phyloP scores from a whole-genome alignment of 1,284 basidiomycete genomes.

The Hemileia vastatrix region DNA sequence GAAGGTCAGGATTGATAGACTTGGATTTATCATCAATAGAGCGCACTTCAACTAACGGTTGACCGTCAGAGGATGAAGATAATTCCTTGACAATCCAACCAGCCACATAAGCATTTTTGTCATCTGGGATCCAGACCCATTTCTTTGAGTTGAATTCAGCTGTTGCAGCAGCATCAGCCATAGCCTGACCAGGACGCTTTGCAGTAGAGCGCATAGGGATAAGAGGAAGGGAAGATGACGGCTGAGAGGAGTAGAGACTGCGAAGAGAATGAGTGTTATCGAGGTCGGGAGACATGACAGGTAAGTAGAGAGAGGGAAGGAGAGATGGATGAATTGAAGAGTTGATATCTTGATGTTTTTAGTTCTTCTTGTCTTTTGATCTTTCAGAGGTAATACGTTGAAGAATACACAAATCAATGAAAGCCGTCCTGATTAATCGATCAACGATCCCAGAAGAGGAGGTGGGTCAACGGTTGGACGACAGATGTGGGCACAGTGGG shows the following conservation, averaged over 20 bases:
- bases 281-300: slow-evolving; percentile 7
- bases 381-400: too few relatives aligned
- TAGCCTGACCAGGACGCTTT: slow-evolving; percentile 27
- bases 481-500: too few relatives aligned
- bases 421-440: too few relatives aligned
- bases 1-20: slow-evolving; percentile 16
- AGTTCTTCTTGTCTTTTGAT: too few relatives aligned
- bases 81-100: slow-evolving; percentile 74
- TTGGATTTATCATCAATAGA: slow-evolving; percentile 20
- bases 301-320: too few relatives aligned
- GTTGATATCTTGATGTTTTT: too few relatives aligned
- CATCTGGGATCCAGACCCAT: slow-evolving; percentile 91
- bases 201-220: slow-evolving; percentile 19
- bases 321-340: too few relatives aligned
- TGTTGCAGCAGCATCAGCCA: slow-evolving; percentile 61
- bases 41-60: slow-evolving; percentile 60
- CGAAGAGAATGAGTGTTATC: slow-evolving; percentile 15
- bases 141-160: slow-evolving; percentile 96
- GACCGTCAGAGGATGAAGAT: neutral
- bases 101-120: slow-evolving; percentile 75
- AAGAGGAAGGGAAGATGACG: slow-evolving; percentile 7
- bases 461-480: too few relatives aligned
- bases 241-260: slow-evolving; percentile 11
- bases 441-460: too few relatives aligned
- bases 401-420: too few relatives aligned